phyloP scores from a whole-genome alignment of 106 monocot genomes.

The Dactylorhiza incarnata region DNA sequence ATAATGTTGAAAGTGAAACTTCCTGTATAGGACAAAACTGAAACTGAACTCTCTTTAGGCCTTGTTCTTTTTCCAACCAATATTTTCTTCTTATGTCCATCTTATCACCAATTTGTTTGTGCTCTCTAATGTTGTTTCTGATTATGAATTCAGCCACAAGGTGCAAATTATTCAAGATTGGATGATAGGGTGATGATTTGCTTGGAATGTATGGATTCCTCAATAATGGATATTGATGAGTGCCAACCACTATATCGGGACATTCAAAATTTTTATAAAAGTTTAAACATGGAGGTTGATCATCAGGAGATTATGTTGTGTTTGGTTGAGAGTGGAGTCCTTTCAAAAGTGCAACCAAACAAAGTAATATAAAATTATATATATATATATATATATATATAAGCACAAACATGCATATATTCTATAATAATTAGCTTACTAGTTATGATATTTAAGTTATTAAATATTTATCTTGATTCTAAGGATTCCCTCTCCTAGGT shows the following conservation, averaged over 20 bases:
- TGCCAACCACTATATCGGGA: slow-evolving; percentile 90
- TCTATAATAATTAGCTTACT: no score
- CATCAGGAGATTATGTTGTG: slow-evolving; percentile 80
- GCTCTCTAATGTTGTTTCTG: no score
- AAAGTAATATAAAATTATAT: no score
- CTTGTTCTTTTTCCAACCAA: not conserved
- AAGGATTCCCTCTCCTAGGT: slow-evolving; percentile 80
- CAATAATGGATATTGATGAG: slow-evolving; percentile 84
- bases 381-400: no score
- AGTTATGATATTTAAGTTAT: not conserved
- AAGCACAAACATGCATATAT: no score
- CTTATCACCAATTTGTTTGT: not conserved
- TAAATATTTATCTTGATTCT: slow-evolving; percentile 3
- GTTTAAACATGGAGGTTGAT: slow-evolving; percentile 86
- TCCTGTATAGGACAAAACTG: no score
- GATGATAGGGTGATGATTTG: slow-evolving; percentile 87
- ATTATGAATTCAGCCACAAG: slow-evolving; percentile 41
- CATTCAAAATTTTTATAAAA: slow-evolving; percentile 95
- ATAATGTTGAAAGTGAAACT: no score
- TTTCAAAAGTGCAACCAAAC: slow-evolving; percentile 92
- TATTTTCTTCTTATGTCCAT: not conserved
- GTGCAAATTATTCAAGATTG: slow-evolving; percentile 47
- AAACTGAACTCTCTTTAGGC: no score
- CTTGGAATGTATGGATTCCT: slow-evolving; percentile 80
- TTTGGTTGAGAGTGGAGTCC: slow-evolving; percentile 84